Evolutionary conservation across 192 early-diverging fungal genomes (phyloP).

Genomic region (Podila minutissima): DNA sequence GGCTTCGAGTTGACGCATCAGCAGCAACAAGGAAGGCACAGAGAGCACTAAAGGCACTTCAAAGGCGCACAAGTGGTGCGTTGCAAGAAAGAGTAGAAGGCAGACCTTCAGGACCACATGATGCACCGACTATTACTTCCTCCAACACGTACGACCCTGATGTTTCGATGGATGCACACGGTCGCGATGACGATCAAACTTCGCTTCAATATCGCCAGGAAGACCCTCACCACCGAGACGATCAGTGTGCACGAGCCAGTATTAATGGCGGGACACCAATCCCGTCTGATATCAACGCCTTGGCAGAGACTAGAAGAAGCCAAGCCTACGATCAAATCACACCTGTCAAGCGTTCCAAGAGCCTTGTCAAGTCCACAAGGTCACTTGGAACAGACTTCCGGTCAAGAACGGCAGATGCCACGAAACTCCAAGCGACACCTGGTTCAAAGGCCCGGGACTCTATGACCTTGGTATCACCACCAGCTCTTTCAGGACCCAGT

Average conservation of each 20-base stretch:
- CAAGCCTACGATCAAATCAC: not conserved
- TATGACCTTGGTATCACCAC: slow-evolving; percentile 25
- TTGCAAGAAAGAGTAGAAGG: no score
- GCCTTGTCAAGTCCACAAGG: not conserved
- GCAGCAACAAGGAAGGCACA: slow-evolving; percentile 22
- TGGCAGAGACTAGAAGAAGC: not conserved
- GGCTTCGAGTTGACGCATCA: slow-evolving; percentile 26
- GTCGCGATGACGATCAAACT: no score
- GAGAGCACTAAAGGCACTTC: slow-evolving; percentile 8
- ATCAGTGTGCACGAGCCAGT: not conserved
- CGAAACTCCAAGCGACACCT: slow-evolving; percentile 6
- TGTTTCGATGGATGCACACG: no score
- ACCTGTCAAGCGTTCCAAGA: slow-evolving; percentile 2
- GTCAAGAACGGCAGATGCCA: not conserved
- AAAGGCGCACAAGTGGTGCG: not conserved
- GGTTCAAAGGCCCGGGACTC: slow-evolving; percentile 31
- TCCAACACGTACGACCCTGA: no score
- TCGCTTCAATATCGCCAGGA: no score
- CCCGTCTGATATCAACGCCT: not conserved
- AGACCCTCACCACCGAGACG: no score
- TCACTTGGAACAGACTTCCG: slow-evolving; percentile 2
- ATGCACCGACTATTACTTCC: no score
- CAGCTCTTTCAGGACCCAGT: not conserved
- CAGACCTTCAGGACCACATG: no score
- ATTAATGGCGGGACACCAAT: not conserved